Conservation (phyloP, 1,139 yeast species). For the Suhomyces wounanorum region DNA sequence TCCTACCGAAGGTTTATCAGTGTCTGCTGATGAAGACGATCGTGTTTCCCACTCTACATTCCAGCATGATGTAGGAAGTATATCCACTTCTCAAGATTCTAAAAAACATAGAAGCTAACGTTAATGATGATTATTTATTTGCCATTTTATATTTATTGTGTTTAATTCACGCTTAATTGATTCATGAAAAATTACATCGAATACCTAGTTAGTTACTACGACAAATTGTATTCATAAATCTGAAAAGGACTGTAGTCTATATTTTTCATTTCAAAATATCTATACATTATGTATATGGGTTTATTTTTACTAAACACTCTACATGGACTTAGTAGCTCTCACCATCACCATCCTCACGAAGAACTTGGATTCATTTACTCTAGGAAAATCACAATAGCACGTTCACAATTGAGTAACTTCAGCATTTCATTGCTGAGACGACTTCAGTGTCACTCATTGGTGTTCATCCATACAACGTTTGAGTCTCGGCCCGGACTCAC, state of each 20-base stretch:
- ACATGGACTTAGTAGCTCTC: too few species aligned
- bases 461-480: not conserved
- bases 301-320: too few species aligned
- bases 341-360: too few species aligned
- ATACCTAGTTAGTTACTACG: too few species aligned
- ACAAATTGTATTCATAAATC: too few species aligned
- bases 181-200: not conserved
- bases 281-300: too few species aligned
- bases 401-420: too few species aligned
- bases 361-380: too few species aligned
- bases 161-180: not conserved
- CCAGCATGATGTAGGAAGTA: not conserved
- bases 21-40: not conserved
- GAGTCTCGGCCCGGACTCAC: not conserved
- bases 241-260: too few species aligned
- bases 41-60: not conserved
- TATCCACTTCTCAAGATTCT: slow-evolving; percentile 1
- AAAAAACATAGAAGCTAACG: not conserved
- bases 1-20: not conserved
- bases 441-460: not conserved
- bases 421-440: too few species aligned
- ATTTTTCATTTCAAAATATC: too few species aligned
- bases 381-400: too few species aligned
- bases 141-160: not conserved
- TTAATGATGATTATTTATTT: slow-evolving; percentile 1